These are phyloP conservation scores for Podosphaera aphanis DNA, from an alignment of 2,329 filamentous ascomycete species.

Conservation along the genomic window DNA sequence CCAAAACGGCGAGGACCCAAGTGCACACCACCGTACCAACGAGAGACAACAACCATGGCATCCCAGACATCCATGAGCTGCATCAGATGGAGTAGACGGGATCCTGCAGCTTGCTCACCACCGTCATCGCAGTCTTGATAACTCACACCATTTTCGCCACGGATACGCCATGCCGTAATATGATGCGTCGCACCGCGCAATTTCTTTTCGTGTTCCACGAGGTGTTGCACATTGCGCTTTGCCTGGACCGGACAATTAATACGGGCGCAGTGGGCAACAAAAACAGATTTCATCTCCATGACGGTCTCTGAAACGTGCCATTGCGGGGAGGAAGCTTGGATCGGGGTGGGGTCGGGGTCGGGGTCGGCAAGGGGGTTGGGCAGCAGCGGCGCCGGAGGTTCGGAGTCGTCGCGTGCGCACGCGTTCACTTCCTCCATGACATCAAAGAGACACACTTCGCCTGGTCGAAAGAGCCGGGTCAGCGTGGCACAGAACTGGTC, in stretches of 20 bases:
- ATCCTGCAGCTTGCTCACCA: conserved; percentile 78
- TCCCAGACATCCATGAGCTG: conserved; percentile 90
- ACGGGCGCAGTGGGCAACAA: conserved; percentile 52
- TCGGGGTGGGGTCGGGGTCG: background rate
- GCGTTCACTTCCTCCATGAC: conserved; percentile 54
- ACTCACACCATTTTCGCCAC: conserved; percentile 23
- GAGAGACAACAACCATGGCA: conserved; percentile 72
- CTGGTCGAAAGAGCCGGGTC: conserved; percentile 41
- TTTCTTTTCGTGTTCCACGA: conserved; percentile 63
- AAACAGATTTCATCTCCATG: conserved; percentile 67
- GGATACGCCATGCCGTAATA: conserved; percentile 79
- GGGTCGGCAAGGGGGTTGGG: background rate
- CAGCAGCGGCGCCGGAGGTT: background rate
- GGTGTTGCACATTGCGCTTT: conserved; percentile 43
- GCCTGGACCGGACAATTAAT: conserved; percentile 52
- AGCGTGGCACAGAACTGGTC: conserved; percentile 44
- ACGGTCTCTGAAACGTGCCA: conserved; percentile 59
- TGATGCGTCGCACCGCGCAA: conserved; percentile 80
- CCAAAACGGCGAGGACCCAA: conserved; percentile 76
- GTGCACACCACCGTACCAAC: conserved; percentile 87
- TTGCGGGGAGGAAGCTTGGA: conserved; percentile 14
- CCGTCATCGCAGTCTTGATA: conserved; percentile 93
- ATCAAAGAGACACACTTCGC: conserved; percentile 72
- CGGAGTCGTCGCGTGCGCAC: conserved; percentile 5
- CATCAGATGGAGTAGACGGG: conserved; percentile 67